A percentile compares a stretch with the other conserved stretches of the same genome.
Evolutionary conservation across 2,329 filamentous ascomycete species (phyloP).

Genomic region (Penicillium concentricum): DNA sequence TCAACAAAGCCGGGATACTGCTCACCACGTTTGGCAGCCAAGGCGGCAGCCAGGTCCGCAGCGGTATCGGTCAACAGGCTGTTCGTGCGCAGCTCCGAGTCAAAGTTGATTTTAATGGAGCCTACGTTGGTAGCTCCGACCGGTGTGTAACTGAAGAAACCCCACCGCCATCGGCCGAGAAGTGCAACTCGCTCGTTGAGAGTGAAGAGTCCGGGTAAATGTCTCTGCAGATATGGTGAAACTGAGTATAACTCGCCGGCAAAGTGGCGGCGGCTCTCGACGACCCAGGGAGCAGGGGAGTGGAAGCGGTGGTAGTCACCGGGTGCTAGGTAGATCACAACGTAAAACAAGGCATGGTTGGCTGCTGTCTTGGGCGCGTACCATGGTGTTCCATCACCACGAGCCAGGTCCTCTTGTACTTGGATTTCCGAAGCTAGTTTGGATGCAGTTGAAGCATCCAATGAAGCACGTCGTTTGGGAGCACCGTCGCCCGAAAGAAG

Average conservation of each 20-base stretch:
- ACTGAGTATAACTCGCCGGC: slow-evolving; percentile 94
- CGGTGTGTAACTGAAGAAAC: slow-evolving; percentile 94
- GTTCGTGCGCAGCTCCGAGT: slow-evolving; percentile 89
- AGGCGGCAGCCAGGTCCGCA: slow-evolving; percentile 79
- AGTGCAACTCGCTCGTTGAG: slow-evolving; percentile 95
- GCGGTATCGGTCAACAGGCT: slow-evolving; percentile 88
- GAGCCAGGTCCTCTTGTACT: slow-evolving; percentile 79
- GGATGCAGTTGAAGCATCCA: slow-evolving; percentile 71
- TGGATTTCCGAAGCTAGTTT: slow-evolving; percentile 73
- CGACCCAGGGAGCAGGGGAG: slow-evolving; percentile 92
- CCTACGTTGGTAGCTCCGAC: slow-evolving; percentile 98
- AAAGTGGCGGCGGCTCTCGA: slow-evolving; percentile 92
- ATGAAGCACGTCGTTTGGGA: slow-evolving; percentile 52
- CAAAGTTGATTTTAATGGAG: slow-evolving; percentile 95
- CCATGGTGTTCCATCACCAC: slow-evolving; percentile 64
- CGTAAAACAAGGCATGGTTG: slow-evolving; percentile 78
- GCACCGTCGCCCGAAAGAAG: slow-evolving; percentile 70
- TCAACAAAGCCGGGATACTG: slow-evolving; percentile 88
- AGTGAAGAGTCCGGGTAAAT: slow-evolving; percentile 89
- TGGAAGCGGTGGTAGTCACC: slow-evolving; percentile 99
- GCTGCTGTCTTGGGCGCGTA: slow-evolving; percentile 64
- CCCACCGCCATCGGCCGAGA: slow-evolving; percentile 90
- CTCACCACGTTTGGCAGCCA: slow-evolving; percentile 73
- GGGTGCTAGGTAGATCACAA: slow-evolving; percentile 90
- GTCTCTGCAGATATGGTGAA: slow-evolving; percentile 90